Evolutionary conservation across 176 grass and related monocot genomes (phyloP), one percentile per base, ranked within the genome.

Genomic region (Oryza longistaminata): DNA sequence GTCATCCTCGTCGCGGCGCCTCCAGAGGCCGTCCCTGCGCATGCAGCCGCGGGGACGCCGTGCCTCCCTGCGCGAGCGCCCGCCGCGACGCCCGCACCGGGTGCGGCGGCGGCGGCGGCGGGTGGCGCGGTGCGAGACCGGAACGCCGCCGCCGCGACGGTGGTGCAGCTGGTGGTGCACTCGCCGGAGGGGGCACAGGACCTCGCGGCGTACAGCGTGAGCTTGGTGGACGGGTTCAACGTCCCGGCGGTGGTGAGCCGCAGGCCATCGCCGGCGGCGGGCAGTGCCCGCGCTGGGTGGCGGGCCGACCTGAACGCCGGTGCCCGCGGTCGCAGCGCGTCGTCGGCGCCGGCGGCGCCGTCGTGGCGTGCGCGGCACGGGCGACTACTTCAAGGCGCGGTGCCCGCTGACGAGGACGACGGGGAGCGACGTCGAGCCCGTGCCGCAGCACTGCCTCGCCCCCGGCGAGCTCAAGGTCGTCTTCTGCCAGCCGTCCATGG

Each of bases 401-500:
- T 90, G 81, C 89, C 88, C 88, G 53, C 71, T 85, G 15, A 82
- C 88, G 12, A 17, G 83, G 66, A 85, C 78, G 78, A 86, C 67
- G 21, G 2, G 16, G 12, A 3, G 0, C 17, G 88, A 90, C 31
- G 72, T 76, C 0, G 88, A 90, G 88, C 78, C 88, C 65, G 88
- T 86, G 31, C 72, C 73, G 78, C 83, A 86, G 83, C 42, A 14
- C 3, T 90, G 83, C 78, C 7, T 33, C 9, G 82, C 27, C 12
- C 88, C 88, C 2, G 71, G 88, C 9, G 83, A 90, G 88, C 71
- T 90, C 42, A 90, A 90, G 83, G 4, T 90, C 88, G 77, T 86
- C 65, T 90, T 90, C 83, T 90, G 88, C 88, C 88, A 81, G 78
- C 13, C 88, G 1, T 24, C 83, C 31, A 81, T 85, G 86, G 80